A percentile compares a stretch with the other conserved stretches of the same genome.
Evolutionary conservation across 2,329 filamentous ascomycete genomes (phyloP).

Genomic region (Alternaria angustiovoidea): DNA sequence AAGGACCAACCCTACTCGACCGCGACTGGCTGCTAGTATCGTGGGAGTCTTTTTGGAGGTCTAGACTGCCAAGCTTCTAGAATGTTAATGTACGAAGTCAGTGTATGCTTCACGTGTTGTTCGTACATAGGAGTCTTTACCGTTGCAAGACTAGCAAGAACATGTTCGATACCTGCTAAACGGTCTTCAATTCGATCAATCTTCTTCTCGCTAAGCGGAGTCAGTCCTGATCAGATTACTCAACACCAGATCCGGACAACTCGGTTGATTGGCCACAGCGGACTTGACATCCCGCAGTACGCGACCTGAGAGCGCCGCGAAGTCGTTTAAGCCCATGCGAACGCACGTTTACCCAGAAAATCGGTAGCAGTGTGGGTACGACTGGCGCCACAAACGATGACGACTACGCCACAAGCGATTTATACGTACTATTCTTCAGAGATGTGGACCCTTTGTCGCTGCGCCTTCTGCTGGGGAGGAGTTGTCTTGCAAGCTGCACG

Average conservation of each 20-base stretch:
- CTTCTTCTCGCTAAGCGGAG: conserved; percentile 57
- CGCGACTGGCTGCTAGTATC: conserved; percentile 38
- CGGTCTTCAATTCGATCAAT: conserved; percentile 62
- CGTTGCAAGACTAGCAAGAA: conserved; percentile 48
- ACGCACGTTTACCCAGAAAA: neutral
- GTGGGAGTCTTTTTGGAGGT: conserved; percentile 29
- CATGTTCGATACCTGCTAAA: conserved; percentile 58
- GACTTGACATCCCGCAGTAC: neutral
- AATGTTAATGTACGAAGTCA: neutral
- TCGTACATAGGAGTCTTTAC: neutral
- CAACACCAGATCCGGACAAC: neutral
- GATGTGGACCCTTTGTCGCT: conserved; percentile 47
- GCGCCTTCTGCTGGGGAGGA: conserved; percentile 41
- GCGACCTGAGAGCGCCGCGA: neutral
- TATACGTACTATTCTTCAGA: conserved; percentile 49
- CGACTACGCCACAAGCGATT: neutral
- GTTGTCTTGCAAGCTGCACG: conserved; percentile 44
- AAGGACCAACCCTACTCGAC: conserved; percentile 27
- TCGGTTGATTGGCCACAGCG: neutral
- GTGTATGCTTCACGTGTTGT: neutral
- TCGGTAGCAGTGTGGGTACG: neutral
- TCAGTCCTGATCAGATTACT: conserved; percentile 16
- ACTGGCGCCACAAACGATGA: neutral
- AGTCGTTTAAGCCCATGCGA: neutral
- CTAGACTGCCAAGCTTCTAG: conserved; percentile 35